phyloP scores from a whole-genome alignment of 768 basidiomycete species.

The Candolleomyces eurysporus region DNA sequence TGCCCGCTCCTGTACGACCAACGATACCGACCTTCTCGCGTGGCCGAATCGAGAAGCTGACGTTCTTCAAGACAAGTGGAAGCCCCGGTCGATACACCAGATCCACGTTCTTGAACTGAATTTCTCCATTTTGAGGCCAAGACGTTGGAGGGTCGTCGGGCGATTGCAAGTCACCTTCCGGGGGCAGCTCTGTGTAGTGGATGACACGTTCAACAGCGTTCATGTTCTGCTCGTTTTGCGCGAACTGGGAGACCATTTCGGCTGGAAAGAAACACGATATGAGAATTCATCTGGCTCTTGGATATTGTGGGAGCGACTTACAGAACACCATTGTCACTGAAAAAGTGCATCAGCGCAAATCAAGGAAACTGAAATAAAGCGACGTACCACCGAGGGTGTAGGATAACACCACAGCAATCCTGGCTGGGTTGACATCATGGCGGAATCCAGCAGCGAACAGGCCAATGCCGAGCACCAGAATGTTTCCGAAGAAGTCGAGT shows the following conservation, averaged over 20 bases:
- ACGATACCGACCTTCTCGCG: slow-evolving; percentile 63
- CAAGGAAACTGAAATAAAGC: too few relatives aligned
- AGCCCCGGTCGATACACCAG: slow-evolving; percentile 59
- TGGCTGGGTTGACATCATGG: slow-evolving; percentile 24
- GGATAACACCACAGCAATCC: slow-evolving; percentile 7
- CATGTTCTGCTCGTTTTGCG: slow-evolving; percentile 65
- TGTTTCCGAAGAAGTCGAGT: slow-evolving; percentile 62
- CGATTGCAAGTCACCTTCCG: slow-evolving; percentile 45
- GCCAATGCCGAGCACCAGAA: slow-evolving; percentile 64
- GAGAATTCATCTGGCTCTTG: too few relatives aligned
- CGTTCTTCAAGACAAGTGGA: slow-evolving; percentile 59
- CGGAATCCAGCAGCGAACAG: slow-evolving; percentile 66
- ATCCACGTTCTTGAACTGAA: slow-evolving; percentile 53
- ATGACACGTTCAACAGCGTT: slow-evolving; percentile 68
- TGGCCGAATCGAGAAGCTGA: slow-evolving; percentile 51
- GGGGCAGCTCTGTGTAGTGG: slow-evolving; percentile 60
- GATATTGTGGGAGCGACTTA: too few relatives aligned
- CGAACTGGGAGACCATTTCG: slow-evolving; percentile 54
- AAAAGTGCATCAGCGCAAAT: too few relatives aligned
- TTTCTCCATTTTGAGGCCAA: slow-evolving; percentile 51
- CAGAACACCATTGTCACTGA: too few relatives aligned
- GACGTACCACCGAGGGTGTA: slow-evolving; percentile 39
- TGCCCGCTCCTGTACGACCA: slow-evolving; percentile 46
- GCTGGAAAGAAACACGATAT: too few relatives aligned
- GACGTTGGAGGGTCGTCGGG: slow-evolving; percentile 41